Percentiles rank a stretch among this genome's conserved stretches.
phyloP scores from a whole-genome alignment of 2,329 filamentous ascomycete species.

The Aschersonia sp. region DNA sequence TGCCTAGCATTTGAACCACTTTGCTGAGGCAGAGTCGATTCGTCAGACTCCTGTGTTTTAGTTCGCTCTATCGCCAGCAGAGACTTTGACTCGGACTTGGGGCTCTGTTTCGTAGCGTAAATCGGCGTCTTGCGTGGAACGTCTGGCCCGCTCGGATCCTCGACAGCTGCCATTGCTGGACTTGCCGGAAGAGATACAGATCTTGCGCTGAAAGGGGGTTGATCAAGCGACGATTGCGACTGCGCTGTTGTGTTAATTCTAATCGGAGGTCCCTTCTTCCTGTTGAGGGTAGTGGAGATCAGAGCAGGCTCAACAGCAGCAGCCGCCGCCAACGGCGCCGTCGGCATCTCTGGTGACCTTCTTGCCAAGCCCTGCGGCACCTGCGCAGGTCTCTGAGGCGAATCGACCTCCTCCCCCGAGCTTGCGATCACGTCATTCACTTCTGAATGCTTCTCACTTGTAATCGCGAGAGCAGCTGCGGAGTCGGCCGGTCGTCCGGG shows the following conservation, averaged over 20 bases:
- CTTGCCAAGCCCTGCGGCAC: too few relatives aligned
- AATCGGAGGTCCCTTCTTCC: background rate
- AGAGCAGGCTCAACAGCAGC: background rate
- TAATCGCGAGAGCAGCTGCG: too few relatives aligned
- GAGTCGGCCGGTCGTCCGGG: too few relatives aligned
- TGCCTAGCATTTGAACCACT: conserved; percentile 15
- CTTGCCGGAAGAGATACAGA: background rate
- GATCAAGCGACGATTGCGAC: background rate
- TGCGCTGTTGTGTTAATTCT: background rate
- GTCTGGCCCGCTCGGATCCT: conserved; percentile 15
- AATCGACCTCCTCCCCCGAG: too few relatives aligned
- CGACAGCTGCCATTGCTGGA: conserved; percentile 15
- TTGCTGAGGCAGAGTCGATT: conserved; percentile 12
- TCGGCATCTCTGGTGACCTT: too few relatives aligned
- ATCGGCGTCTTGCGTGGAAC: conserved; percentile 16
- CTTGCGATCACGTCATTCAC: too few relatives aligned
- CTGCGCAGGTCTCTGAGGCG: too few relatives aligned
- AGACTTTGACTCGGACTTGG: conserved; percentile 19
- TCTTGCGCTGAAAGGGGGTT: background rate
- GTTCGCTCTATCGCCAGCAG: conserved; percentile 24
- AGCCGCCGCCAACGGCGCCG: background rate
- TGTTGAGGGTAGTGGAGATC: background rate
- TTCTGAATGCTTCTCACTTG: too few relatives aligned
- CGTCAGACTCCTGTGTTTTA: conserved; percentile 19
- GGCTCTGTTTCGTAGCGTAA: conserved; percentile 10